Base-by-base conservation (phyloP, 2,329 filamentous ascomycete genomes). In the Leptographium lundbergii region DNA sequence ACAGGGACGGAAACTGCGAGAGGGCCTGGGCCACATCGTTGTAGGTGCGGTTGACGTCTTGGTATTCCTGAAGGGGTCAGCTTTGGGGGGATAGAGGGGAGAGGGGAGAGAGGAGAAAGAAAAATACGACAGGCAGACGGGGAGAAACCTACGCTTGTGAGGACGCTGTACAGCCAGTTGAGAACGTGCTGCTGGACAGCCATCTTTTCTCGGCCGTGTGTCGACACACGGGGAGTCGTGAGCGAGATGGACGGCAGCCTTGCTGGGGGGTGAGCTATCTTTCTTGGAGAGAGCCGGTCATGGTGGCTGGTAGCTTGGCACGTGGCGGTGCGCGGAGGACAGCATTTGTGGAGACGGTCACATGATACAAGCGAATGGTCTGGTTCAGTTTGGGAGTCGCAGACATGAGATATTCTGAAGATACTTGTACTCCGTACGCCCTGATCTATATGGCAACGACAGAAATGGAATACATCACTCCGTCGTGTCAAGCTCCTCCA, bases 131-230 rank as follows among this genome's bases (percentile, higher is more conserved):
- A n/a, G 4, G 24, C 13, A 54, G 22, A 66, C 6, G 22, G 4
- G 19, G 25, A 13, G 2, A 22, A 3, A 32, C 77, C 55, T 74
- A 90, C 88, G 67, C 85, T 89, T 50, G 87, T 89, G 60, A 97
- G 75, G 59, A 96, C 86, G 73, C 89, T 94, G 74, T 95, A 96
- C 6, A 97, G 84, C 92, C 92, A 97, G 74, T 91, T 91, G 68
- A 97, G 79, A 62, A 95, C 87, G 74, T 91, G 88, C 73, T 95
- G 91, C 67, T 89, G 87, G 69, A 96, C 88, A 66, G 85, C 83
- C 79, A 84, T 84, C 61, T 68, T 75, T 68, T 34, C 32, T 42
- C 22, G 47, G 22, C 25, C 27, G 1, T 47, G 50, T 47, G 56
- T 51, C 13, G 24, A 14, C 34, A 25, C 14, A 13, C 24, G 50